These are phyloP conservation scores for Diplodia sapinea DNA, from an alignment of 2,329 filamentous ascomycete species.

Conservation along the genomic window DNA sequence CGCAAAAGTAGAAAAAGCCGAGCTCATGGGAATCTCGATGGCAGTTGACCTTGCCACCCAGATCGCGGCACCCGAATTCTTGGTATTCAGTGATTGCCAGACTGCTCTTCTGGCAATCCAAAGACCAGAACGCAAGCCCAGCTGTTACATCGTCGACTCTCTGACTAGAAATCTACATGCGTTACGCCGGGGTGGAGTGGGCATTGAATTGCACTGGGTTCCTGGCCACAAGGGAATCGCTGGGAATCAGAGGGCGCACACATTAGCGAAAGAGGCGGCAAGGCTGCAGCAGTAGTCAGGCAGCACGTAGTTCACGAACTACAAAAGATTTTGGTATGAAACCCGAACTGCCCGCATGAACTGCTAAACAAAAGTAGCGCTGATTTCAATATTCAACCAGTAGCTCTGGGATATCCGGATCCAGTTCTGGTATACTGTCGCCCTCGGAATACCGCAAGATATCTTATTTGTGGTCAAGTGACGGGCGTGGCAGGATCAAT, in stretches of 20 bases:
- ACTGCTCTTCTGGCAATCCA: background rate
- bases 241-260: slow-evolving; percentile 1
- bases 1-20: background rate
- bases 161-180: background rate
- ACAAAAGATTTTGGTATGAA: too few relatives aligned
- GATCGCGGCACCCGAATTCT: background rate
- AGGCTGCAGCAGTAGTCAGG: background rate
- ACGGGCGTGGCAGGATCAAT: too few relatives aligned
- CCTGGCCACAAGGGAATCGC: slow-evolving; percentile 3
- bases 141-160: background rate
- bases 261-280: slow-evolving; percentile 5
- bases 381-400: too few relatives aligned
- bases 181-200: background rate
- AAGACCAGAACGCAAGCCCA: background rate
- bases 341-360: too few relatives aligned
- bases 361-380: too few relatives aligned
- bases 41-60: background rate
- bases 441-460: too few relatives aligned
- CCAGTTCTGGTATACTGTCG: too few relatives aligned
- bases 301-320: too few relatives aligned
- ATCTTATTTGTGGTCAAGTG: too few relatives aligned
- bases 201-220: background rate
- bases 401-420: too few relatives aligned
- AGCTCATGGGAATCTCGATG: slow-evolving; percentile 18
- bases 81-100: slow-evolving; percentile 9